A percentile compares a stretch with the other conserved stretches of the same genome.
phyloP scores from a whole-genome alignment of 2,329 filamentous ascomycete genomes.

The Sporothrix phasma region DNA sequence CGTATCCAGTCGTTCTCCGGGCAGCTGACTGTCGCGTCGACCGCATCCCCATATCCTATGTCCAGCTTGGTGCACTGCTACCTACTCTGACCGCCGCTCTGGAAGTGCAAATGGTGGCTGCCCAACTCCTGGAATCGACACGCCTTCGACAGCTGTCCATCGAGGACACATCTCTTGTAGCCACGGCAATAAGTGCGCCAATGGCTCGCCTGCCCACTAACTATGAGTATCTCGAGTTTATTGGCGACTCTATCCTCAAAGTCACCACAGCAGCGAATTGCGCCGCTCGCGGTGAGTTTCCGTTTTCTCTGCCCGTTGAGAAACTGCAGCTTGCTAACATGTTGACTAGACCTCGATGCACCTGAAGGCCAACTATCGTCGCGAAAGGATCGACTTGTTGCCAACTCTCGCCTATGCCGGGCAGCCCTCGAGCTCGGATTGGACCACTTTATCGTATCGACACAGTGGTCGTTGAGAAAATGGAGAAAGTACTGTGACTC shows the following conservation, averaged over 20 bases:
- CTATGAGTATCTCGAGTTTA: conserved; percentile 78
- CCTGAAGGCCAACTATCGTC: conserved; percentile 67
- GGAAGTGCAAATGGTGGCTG: conserved; percentile 53
- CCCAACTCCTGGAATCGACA: conserved; percentile 43
- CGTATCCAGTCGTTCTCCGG: conserved; percentile 36
- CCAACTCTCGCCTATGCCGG: conserved; percentile 61
- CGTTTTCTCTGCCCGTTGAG: background rate
- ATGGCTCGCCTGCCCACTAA: conserved; percentile 50
- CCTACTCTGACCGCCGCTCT: conserved; percentile 65
- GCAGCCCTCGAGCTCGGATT: conserved; percentile 55
- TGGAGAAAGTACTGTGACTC: conserved; percentile 57
- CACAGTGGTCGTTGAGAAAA: conserved; percentile 55
- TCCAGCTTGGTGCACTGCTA: conserved; percentile 50
- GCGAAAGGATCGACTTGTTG: conserved; percentile 59
- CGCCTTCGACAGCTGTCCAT: conserved; percentile 46
- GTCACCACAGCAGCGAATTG: conserved; percentile 59
- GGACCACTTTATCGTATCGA: conserved; percentile 61
- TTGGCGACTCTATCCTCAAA: conserved; percentile 80
- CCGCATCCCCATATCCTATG: conserved; percentile 33
- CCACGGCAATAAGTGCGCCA: conserved; percentile 61
- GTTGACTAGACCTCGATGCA: conserved; percentile 46
- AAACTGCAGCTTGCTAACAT: background rate
- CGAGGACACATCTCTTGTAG: conserved; percentile 42
- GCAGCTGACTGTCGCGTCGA: conserved; percentile 41
- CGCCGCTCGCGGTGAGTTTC: conserved; percentile 37